These are phyloP conservation scores for Gyromitra esculenta DNA, from an alignment of 2,329 filamentous ascomycete species.

Conservation along the genomic window DNA sequence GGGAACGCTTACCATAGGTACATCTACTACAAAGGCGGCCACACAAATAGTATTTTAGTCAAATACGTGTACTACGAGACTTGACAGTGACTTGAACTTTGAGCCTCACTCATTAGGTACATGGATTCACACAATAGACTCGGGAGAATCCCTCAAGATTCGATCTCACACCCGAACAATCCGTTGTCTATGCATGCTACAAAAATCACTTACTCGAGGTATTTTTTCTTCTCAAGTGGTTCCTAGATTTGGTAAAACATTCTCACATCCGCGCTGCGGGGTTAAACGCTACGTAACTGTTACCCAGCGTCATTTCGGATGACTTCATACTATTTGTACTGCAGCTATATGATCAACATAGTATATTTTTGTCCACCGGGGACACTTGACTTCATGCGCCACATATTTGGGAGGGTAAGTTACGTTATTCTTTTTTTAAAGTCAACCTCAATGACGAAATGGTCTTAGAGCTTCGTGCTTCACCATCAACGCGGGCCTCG, in stretches of 20 bases:
- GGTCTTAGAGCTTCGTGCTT: conserved; percentile 17
- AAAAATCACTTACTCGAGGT: not conserved
- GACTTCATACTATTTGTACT: conserved; percentile 34
- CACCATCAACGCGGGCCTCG: conserved; percentile 5
- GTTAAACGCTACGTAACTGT: conserved; percentile 29
- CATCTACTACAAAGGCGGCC: not conserved
- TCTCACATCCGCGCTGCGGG: conserved; percentile 3
- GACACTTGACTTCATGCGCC: conserved; percentile 37
- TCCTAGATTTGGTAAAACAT: not conserved
- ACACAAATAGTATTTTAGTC: not conserved
- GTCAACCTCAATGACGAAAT: conserved; percentile 15
- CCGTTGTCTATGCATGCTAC: not conserved
- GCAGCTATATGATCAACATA: conserved; percentile 32
- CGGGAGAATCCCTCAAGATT: not conserved
- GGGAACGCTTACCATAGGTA: not conserved
- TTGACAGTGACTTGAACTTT: not conserved
- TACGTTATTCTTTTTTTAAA: conserved; percentile 25
- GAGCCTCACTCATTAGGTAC: conserved; percentile 2
- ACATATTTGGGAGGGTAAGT: conserved; percentile 9
- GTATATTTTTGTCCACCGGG: conserved; percentile 36
- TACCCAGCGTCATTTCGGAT: conserved; percentile 16
- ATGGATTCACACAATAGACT: not conserved
- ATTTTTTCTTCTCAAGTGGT: not conserved
- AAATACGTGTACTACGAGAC: not conserved
- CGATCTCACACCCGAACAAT: conserved; percentile 11